phyloP scores from a whole-genome alignment of 2,329 filamentous ascomycete genomes.

The Dothistroma septosporum region DNA sequence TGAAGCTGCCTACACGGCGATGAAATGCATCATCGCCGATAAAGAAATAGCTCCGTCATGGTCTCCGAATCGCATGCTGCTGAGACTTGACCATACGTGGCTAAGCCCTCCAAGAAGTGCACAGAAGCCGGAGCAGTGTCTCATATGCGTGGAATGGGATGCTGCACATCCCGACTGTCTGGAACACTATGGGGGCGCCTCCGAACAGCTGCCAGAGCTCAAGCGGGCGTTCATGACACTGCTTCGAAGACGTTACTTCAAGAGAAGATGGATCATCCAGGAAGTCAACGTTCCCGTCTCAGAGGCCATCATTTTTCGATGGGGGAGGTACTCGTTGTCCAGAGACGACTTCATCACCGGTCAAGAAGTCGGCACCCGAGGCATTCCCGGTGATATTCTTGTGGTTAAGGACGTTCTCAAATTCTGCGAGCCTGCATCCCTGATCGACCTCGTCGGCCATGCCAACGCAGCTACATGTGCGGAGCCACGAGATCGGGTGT shows the following conservation, averaged over 20 bases:
- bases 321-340: not conserved
- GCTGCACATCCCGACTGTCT: not conserved
- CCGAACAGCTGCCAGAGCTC: not conserved
- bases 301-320: not conserved
- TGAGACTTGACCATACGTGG: not conserved
- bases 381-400: not conserved
- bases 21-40: not conserved
- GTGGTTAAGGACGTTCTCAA: not conserved
- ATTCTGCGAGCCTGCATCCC: not conserved
- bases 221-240: not conserved
- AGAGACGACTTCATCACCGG: not conserved
- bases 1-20: not conserved
- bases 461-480: not conserved
- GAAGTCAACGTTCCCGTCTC: not conserved
- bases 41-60: not conserved
- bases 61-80: not conserved
- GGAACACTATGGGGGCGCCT: not conserved
- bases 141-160: not conserved
- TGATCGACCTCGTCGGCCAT: not conserved
- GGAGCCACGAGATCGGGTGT: not conserved
- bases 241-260: not conserved
- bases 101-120: not conserved
- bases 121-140: not conserved
- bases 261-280: not conserved
- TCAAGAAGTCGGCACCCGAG: not conserved